A percentile compares a stretch with the other conserved stretches of the same genome.
Evolutionary conservation across 805 yeast species (phyloP).

Genomic region (Zygoascus biomembranicola): DNA sequence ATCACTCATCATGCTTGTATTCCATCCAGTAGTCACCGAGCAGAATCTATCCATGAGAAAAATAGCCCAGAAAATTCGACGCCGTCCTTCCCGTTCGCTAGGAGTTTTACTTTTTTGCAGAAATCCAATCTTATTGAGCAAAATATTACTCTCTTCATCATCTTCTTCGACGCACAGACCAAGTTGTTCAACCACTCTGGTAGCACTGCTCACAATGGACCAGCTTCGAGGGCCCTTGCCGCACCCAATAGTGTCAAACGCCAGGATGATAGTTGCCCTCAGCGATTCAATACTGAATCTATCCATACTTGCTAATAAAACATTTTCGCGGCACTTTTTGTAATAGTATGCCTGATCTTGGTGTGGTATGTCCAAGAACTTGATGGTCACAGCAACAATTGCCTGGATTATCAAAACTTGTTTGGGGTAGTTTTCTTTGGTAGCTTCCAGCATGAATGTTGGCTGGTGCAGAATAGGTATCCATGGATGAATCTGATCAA

Average conservation of each 20-base stretch:
- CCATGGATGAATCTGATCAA: slow-evolving; percentile 14
- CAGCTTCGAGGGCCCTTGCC: slow-evolving; percentile 15
- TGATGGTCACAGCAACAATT: slow-evolving; percentile 9
- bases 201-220: slow-evolving; percentile 13
- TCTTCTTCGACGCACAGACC: slow-evolving; percentile 12
- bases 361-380: slow-evolving; percentile 2
- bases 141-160: slow-evolving; percentile 6
- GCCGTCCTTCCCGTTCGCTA: slow-evolving; percentile 11
- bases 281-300: slow-evolving; percentile 13
- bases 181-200: slow-evolving; percentile 13
- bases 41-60: slow-evolving; percentile 14
- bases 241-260: slow-evolving; percentile 13
- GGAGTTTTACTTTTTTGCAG: slow-evolving; percentile 6
- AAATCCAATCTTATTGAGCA: slow-evolving; percentile 10
- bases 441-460: slow-evolving; percentile 2
- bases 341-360: slow-evolving; percentile 2
- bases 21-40: slow-evolving; percentile 15
- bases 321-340: slow-evolving; percentile 9
- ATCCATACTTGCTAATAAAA: slow-evolving; percentile 10
- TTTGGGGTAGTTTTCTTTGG: neutral
- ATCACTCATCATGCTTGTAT: slow-evolving; percentile 10
- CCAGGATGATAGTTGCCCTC: slow-evolving; percentile 12
- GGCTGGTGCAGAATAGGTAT: slow-evolving; percentile 12
- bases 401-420: slow-evolving; percentile 7
- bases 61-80: slow-evolving; percentile 13